A percentile compares a stretch with the other conserved stretches of the same genome.
Evolutionary conservation across 129 eudicot species (phyloP).

Genomic region (Lactuca saligna): DNA sequence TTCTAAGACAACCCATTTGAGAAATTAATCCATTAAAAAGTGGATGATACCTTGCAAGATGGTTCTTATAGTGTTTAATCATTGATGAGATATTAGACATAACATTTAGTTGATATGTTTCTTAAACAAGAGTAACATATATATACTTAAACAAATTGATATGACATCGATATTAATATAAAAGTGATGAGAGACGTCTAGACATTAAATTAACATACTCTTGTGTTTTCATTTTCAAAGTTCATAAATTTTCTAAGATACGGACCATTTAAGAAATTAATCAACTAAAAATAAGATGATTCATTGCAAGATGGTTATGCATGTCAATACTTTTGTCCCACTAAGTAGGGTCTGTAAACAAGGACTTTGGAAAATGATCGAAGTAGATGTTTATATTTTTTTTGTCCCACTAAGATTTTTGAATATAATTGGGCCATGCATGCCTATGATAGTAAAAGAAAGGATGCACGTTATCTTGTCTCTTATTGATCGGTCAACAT

Average conservation of each 20-base stretch:
- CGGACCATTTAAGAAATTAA: neutral
- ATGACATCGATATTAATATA: neutral
- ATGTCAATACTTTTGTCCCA: neutral
- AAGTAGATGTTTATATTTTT: neutral
- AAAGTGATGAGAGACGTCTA: neutral
- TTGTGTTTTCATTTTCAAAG: neutral
- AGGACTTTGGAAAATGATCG: neutral
- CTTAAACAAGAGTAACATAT: neutral
- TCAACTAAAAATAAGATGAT: neutral
- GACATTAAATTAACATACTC: neutral
- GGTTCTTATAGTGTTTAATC: neutral
- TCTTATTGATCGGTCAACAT: neutral
- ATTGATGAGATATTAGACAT: neutral
- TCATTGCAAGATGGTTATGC: neutral
- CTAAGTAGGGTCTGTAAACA: neutral
- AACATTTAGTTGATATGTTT: neutral
- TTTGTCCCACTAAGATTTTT: neutral
- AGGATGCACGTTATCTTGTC: neutral
- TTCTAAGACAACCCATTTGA: neutral
- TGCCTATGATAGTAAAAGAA: neutral
- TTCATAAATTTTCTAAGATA: neutral
- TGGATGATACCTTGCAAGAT: neutral
- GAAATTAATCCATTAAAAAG: neutral
- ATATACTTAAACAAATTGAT: neutral
- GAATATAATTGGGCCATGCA: neutral